Base-by-base conservation (phyloP, 73 alveolate genomes). In the Tetrahymena malaccensis region DNA sequence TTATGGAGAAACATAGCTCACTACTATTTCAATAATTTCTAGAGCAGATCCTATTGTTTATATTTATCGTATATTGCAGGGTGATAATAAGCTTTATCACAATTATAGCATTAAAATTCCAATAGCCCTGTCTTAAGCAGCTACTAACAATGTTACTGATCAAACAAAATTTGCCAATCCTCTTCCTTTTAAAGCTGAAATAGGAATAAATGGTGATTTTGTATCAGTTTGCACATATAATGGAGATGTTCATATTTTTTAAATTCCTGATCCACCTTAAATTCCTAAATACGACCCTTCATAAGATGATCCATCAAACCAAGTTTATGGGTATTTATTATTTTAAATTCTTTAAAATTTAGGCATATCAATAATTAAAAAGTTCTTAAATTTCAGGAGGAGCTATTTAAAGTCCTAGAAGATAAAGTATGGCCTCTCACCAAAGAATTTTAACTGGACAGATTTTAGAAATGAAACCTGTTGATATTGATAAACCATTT, bases 231-330 rank as follows among this genome's bases (percentile, higher is more conserved):
- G 95, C 37, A 43, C 50, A 33, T 95, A 95, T 89, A 95, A 95
- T 95, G 97, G 97, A 25, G 55, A 50, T 43, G 95, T 95, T 4
- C 84, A 50, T 35, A 93, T 95, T 34, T 95, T 43, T 89, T 43
- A 93, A 15, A 95, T 95, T n/a, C 97, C 97, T 34, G 97, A 95
- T 35, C 85, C 94, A 21, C 89, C 89, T n/a, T 70, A 70, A 70
- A 70, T 70, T 22, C 89, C 89, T 70, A 70, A 10, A 70, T 70
- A 70, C 25, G 89, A 70, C 19, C 22, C 89, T 70, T 70, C 89
- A 27, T 70, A 70, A 70, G 89, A 70, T 70, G 89, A 70, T 31
- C 89, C 89, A 70, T 70, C 89, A 11, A 70, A 70, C 8, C 37
- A 70, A 70, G 89, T 70, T 27, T 70, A 70, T 70, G 89, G 89